These are phyloP conservation scores for Verbascum thapsus DNA, from an alignment of 257 asterid species.

Conservation along the genomic window DNA sequence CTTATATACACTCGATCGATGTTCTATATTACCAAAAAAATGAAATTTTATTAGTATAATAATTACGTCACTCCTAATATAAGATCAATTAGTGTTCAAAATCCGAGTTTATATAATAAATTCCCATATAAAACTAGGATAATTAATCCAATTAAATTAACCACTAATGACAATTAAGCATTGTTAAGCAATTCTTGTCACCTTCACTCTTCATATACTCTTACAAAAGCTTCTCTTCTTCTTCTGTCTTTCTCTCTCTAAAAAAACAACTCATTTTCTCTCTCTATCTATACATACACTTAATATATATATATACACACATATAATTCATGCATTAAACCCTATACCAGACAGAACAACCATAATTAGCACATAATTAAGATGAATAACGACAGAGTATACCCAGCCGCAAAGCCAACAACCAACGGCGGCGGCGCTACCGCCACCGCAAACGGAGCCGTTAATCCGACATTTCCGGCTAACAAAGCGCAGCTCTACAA, in stretches of 20 bases:
- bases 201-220: slow-evolving; percentile 25
- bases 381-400: slow-evolving; percentile 69
- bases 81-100: too few species aligned
- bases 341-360: slow-evolving; percentile 12
- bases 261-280: background rate
- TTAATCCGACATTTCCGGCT: slow-evolving; percentile 60
- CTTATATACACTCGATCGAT: too few species aligned
- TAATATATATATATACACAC: background rate
- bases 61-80: too few species aligned
- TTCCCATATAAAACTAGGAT: too few species aligned
- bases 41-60: too few species aligned
- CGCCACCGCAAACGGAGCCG: slow-evolving; percentile 43
- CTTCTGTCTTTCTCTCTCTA: slow-evolving; percentile 32
- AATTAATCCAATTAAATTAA: background rate
- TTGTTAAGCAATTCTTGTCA: slow-evolving; percentile 43
- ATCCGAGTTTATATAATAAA: too few species aligned
- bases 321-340: slow-evolving; percentile 4
- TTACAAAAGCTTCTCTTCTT: slow-evolving; percentile 21
- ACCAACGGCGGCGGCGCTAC: slow-evolving; percentile 36
- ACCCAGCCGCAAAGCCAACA: slow-evolving; percentile 68
- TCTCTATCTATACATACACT: slow-evolving; percentile 20
- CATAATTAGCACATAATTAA: slow-evolving; percentile 13
- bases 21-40: too few species aligned
- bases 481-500: slow-evolving; percentile 72
- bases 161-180: slow-evolving; percentile 31